A percentile compares a stretch with the other conserved stretches of the same genome.
phyloP scores from a whole-genome alignment of 208 protist species.

The Sergeia podlipaevii region DNA sequence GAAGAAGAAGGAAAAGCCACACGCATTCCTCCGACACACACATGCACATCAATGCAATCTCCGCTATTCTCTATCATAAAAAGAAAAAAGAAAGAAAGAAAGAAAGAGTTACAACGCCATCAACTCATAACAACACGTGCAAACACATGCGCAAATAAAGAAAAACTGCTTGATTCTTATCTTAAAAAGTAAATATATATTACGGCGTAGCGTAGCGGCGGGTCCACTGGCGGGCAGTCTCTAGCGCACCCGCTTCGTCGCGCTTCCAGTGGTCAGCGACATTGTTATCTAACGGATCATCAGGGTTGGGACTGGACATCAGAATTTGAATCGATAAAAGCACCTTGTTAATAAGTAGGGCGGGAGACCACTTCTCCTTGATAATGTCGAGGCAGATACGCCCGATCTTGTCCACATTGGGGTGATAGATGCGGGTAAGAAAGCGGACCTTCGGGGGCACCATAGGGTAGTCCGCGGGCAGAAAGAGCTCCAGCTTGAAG shows the following conservation, averaged over 20 bases:
- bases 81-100: neutral
- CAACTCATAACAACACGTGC: neutral
- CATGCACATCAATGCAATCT: no score
- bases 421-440: constrained; percentile 99
- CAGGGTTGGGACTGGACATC: constrained; percentile 99
- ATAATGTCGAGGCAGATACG: constrained; percentile 99
- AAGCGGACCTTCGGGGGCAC: constrained; percentile 99
- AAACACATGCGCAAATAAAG: neutral
- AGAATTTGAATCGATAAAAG: constrained; percentile 99
- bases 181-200: neutral
- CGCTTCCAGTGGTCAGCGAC: constrained; percentile 94
- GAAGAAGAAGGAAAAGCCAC: no score
- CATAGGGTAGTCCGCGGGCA: constrained; percentile 93
- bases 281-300: constrained; percentile 98
- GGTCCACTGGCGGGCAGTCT: constrained; percentile 81
- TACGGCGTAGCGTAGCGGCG: constrained; percentile 59
- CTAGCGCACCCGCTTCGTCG: constrained; percentile 60
- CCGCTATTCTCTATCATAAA: no score
- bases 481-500: constrained; percentile 83
- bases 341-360: constrained; percentile 99
- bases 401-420: constrained; percentile 98
- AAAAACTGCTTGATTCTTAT: neutral
- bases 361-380: constrained; percentile 99
- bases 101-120: neutral
- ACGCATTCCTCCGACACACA: no score